Evolutionary conservation across 441 rosid species (phyloP), one percentile per base, ranked within the genome.

Genomic region (Jatropha multifida): DNA sequence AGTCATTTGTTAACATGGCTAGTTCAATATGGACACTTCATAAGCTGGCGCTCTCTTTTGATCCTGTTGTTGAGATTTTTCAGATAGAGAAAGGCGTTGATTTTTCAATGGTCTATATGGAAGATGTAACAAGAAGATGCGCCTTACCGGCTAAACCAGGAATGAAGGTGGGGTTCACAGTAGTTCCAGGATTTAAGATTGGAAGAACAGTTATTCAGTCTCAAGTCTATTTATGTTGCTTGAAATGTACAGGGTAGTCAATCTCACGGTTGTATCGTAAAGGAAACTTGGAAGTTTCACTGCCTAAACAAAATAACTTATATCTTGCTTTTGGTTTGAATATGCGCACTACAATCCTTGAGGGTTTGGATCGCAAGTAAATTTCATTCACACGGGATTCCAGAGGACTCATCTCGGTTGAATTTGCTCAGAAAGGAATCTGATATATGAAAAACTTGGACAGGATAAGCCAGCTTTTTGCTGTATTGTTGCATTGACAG

Each of bases 1-100:
- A 73, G 20, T 77, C 84, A 51, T 95, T 92, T 74, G 83, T 89
- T 2, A 93, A 90, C 75, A 89, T 92, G 94, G 95, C 98, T 40
- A 92, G 85, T 79, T 82, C 92, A 51, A 84, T 90, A 37, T 95
- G 98, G 99, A 87, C 89, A 26, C 86, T 95, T 51, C 98, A 95
- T 74, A 92, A 90, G 77, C 81, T 95, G 38, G 98, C 95, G 11
- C 89, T 93, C 83, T 88, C 97, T 0, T 91, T 89, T 11, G 85
- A 88, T 51, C 90, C 94, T 0, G 84, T 81, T 63, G 97, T 89
- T 51, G 87, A 86, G 17, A 86, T 92, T 77, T 95, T 92, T 78
- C 92, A 82, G 83, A 89, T 90, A 51, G 74, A 79, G 58, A 85
- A 63, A 78, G 95, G 94, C 3, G 85, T 85, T 63, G 85, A 92